phyloP scores from a whole-genome alignment of 305 asterid genomes.

The Solanum hybrid region DNA sequence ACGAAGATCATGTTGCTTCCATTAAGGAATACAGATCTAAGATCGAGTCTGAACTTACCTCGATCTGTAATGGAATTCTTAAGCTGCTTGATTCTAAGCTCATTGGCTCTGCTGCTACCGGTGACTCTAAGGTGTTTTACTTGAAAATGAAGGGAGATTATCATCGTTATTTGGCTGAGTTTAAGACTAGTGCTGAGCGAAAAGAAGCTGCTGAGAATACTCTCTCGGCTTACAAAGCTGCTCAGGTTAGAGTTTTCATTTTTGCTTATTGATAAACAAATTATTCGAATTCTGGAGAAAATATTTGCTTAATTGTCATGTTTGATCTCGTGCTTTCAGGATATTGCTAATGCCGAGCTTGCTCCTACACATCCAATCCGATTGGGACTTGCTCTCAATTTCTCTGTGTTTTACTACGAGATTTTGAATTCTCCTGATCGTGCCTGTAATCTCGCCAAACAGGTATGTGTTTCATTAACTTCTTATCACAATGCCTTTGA shows the following conservation, averaged over 20 bases:
- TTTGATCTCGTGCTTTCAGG: constrained; percentile 27
- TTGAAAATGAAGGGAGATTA: constrained; percentile 94
- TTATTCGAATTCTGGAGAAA: background rate
- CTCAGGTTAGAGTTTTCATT: constrained; percentile 43
- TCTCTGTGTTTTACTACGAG: constrained; percentile 86
- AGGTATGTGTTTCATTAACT: constrained; percentile 21
- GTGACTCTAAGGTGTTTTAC: constrained; percentile 81
- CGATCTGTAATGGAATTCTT: constrained; percentile 68
- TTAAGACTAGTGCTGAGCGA: constrained; percentile 59
- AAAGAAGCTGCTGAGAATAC: constrained; percentile 94
- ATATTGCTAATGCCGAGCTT: constrained; percentile 64
- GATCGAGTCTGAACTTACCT: constrained; percentile 65
- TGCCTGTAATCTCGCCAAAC: constrained; percentile 82
- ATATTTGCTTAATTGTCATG: background rate
- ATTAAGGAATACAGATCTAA: constrained; percentile 70
- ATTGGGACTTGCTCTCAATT: constrained; percentile 83
- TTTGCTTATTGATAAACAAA: background rate
- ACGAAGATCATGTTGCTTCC: constrained; percentile 54
- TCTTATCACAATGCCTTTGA: background rate
- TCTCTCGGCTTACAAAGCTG: constrained; percentile 74
- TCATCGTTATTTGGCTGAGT: constrained; percentile 82
- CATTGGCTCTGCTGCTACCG: constrained; percentile 47
- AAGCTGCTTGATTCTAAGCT: constrained; percentile 67
- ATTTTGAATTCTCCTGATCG: constrained; percentile 77
- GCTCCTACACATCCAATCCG: constrained; percentile 87